Base-by-base conservation (phyloP, 2,329 filamentous ascomycete genomes). In the Verticillium isaacii region DNA sequence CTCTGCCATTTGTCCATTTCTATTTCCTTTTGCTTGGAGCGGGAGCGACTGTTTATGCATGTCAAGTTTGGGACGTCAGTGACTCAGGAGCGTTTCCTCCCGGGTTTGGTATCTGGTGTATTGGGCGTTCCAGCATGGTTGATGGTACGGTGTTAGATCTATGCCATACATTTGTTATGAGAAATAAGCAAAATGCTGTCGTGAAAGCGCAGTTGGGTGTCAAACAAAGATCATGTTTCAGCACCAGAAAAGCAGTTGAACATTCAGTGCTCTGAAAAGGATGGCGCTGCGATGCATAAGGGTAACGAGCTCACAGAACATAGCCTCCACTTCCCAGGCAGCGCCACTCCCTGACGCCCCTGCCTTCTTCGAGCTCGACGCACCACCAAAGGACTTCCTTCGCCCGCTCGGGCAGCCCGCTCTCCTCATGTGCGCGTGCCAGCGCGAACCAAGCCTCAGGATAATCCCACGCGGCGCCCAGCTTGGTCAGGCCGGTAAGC, bases 351-450 rank as follows among this genome's bases (percentile, higher is more conserved):
- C 95, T 86, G 57, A 97, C 84, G 0, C 89, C 92, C 66, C 86
- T 87, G 8, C 86, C 87, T 72, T 99, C 94, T 73, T 98, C 95
- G 34, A 99, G 81, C 75, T 97, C 93, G 14, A 99, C 91, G 69
- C 93, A 96, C 93, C 94, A 98, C 95, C 95, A 98, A 7, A 98
- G 82, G 56, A 93, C 92, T 68, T 95, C 90, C 77, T 93, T 96
- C 15, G 95, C 90, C 79, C 94, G 96, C 41, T 95, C 91, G 1
- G 86, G 76, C 77, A 97, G 91, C 0, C 90, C 91, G 62, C 91
- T 91, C 71, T 93, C 87, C 75, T 99, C 95, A 70, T 97, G 91
- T 11, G 92, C 93, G 65, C 92, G 83, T 0, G 93, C 91, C 37
- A 99, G 83, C 5, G 90, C 86, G 70, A 92, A 94, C 95, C 95